Conservation (phyloP, 1,284 basidiomycete genomes). For the Apiotrichum domesticum region DNA sequence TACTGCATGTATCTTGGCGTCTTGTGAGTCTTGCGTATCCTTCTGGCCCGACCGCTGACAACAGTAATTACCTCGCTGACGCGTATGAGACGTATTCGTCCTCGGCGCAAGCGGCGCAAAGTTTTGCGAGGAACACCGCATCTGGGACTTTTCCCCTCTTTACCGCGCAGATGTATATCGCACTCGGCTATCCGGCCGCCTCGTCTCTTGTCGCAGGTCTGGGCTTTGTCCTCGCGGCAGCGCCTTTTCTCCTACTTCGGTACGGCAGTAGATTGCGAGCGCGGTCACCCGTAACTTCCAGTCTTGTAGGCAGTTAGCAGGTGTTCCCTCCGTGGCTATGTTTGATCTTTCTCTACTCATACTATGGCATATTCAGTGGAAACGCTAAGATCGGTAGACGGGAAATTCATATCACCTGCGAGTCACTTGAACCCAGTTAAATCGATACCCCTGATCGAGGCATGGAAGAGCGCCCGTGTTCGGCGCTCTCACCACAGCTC, state of each 20-base stretch:
- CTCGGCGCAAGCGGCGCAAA: constrained; percentile 45
- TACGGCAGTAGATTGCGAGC: constrained; percentile 41
- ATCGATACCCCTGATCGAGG: no score
- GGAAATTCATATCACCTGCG: no score
- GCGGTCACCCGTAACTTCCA: constrained; percentile 5
- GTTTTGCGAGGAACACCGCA: constrained; percentile 37
- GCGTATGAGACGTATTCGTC: constrained; percentile 45
- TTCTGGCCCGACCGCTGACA: neutral
- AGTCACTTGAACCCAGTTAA: no score
- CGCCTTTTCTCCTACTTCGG: constrained; percentile 36
- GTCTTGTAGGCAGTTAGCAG: no score
- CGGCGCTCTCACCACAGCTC: no score
- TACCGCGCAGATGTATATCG: constrained; percentile 31
- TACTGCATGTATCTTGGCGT: constrained; percentile 39
- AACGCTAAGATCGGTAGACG: no score
- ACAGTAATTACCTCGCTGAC: constrained; percentile 41
- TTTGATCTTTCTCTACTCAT: no score
- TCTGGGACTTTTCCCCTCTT: constrained; percentile 38
- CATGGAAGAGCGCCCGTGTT: no score
- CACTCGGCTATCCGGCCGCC: constrained; percentile 36
- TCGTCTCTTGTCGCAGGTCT: constrained; percentile 38
- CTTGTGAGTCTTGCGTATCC: constrained; percentile 26
- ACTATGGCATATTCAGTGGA: no score
- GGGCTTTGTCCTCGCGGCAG: constrained; percentile 32
- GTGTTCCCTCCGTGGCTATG: no score